Conservation (phyloP, 257 asterid genomes). For the Ophiorrhiza pumila region DNA sequence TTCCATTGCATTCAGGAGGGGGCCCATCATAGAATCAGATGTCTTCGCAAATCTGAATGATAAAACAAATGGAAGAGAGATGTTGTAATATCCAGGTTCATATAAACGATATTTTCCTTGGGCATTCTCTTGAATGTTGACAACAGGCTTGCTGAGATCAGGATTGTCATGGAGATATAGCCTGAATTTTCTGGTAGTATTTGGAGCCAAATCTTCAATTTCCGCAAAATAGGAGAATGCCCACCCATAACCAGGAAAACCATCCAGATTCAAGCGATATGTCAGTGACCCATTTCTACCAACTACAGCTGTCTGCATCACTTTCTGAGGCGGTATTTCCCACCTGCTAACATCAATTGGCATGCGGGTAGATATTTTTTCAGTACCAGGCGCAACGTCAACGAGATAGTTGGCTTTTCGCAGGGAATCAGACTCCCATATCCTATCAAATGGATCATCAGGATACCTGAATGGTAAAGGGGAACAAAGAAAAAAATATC, state of each 20-base stretch:
- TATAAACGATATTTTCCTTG: slow-evolving; percentile 77
- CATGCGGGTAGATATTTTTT: slow-evolving; percentile 60
- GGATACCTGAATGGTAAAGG: slow-evolving; percentile 61
- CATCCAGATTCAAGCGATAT: slow-evolving; percentile 89
- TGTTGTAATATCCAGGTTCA: slow-evolving; percentile 88
- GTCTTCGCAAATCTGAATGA: slow-evolving; percentile 74
- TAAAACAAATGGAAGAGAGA: slow-evolving; percentile 79
- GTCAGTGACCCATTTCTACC: slow-evolving; percentile 90
- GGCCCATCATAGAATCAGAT: slow-evolving; percentile 81
- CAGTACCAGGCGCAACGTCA: slow-evolving; percentile 94
- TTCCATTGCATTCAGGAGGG: slow-evolving; percentile 94
- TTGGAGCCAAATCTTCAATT: slow-evolving; percentile 65
- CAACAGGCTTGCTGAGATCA: slow-evolving; percentile 71
- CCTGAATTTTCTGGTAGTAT: slow-evolving; percentile 68
- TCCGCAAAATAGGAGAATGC: slow-evolving; percentile 92
- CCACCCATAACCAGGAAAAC: slow-evolving; percentile 93
- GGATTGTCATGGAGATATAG: slow-evolving; percentile 67
- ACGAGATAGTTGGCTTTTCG: slow-evolving; percentile 90
- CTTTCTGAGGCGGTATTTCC: slow-evolving; percentile 86
- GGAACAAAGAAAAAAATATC: background rate
- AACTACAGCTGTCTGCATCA: slow-evolving; percentile 98
- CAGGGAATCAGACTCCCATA: slow-evolving; percentile 83
- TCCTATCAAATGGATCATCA: slow-evolving; percentile 90
- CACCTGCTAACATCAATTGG: slow-evolving; percentile 61
- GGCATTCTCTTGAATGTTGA: slow-evolving; percentile 92